phyloP scores from a whole-genome alignment of 306 rosid genomes.

The Inga laurina region DNA sequence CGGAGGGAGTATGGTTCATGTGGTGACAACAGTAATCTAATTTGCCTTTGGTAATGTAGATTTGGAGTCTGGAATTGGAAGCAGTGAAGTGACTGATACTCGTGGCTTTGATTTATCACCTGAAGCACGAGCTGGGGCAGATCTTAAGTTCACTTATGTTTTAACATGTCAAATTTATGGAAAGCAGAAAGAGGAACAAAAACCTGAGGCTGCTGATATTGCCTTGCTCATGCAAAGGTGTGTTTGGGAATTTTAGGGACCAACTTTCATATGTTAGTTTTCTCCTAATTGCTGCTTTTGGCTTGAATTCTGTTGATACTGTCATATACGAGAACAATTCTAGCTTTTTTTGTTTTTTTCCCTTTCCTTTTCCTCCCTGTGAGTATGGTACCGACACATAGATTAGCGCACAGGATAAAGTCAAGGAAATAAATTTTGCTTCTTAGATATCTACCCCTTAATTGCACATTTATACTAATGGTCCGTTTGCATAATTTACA shows the following conservation, averaged over 20 bases:
- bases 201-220: conserved; percentile 93
- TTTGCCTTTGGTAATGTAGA: conserved; percentile 41
- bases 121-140: conserved; percentile 87
- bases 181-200: conserved; percentile 86
- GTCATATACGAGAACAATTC: not conserved
- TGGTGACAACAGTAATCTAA: conserved; percentile 23
- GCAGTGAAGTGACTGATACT: conserved; percentile 61
- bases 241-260: conserved; percentile 22
- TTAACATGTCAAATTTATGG: conserved; percentile 95
- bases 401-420: no score
- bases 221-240: conserved; percentile 96
- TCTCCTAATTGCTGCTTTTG: conserved; percentile 13
- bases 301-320: not conserved
- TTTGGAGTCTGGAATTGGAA: conserved; percentile 70
- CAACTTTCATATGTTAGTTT: not conserved
- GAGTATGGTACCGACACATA: not conserved
- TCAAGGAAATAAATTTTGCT: not conserved
- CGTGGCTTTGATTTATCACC: conserved; percentile 79
- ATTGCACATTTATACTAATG: no score
- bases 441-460: not conserved
- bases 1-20: not conserved
- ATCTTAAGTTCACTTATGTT: conserved; percentile 92
- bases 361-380: no score
- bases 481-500: no score
- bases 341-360: no score